Evolutionary conservation across 148 eudicot species (phyloP), one percentile per base, ranked within the genome.

Genomic region (Drosera capensis): DNA sequence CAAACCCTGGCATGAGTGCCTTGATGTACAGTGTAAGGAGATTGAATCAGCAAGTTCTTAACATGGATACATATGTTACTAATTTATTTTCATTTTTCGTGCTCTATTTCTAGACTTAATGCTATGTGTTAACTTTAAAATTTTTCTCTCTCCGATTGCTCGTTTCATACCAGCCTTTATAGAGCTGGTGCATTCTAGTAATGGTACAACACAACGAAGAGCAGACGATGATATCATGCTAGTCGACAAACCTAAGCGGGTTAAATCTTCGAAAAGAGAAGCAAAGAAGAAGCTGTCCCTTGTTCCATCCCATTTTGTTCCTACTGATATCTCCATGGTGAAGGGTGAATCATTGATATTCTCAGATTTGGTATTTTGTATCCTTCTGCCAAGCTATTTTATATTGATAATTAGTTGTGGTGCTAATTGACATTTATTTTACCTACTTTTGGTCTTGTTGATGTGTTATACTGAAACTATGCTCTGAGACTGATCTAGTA

Each of bases 1-100:
- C 66, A 90, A 90, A 67, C 85, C 87, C 55, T 90, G 97, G 97
- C 77, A 84, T 64, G 95, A 90, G 38, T 90, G 97, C 58, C 93
- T 84, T 56, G 93, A 84, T 68, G 75, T 90, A 54, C 78, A 78
- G 38, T 80, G 86, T 78, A 46, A 73, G 84, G 48, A 16, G 28
- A 45, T 48, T 3, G 24, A 17, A 15, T 7, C 13, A 42, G 40
- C 13, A 20, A 34, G n/a, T n/a, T n/a, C n/a, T n/a, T n/a, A n/a
- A n/a, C n/a, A n/a, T n/a, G n/a, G n/a, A n/a, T n/a, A n/a, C n/a
- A n/a, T n/a, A n/a, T n/a, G n/a, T n/a, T n/a, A n/a, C n/a, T n/a
- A n/a, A n/a, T n/a, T n/a, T n/a, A n/a, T n/a, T n/a, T n/a, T n/a
- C n/a, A n/a, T n/a, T n/a, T n/a, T n/a, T n/a, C n/a, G n/a, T n/a